Base-by-base conservation (phyloP, 2,329 filamentous ascomycete species). In the Herpotrichia juniperi region DNA sequence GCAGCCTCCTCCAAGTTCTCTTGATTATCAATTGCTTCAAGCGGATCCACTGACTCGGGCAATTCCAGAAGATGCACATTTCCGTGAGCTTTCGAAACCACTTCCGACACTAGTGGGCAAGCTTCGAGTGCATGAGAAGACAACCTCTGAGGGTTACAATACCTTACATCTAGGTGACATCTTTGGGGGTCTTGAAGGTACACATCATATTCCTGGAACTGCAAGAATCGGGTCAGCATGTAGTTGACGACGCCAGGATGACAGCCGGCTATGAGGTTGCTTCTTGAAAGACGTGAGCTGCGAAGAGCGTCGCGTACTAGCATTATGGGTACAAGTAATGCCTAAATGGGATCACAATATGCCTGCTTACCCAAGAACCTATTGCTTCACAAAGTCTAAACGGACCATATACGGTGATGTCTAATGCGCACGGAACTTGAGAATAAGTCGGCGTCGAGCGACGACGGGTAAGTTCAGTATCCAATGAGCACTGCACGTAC, bases 361-460 rank as follows among this genome's bases (percentile, higher is more conserved):
- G n/a, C n/a, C n/a, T n/a, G n/a, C n/a, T n/a, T n/a, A n/a, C n/a
- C n/a, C 54, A 71, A 3, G 60, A 42, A 1, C 68, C 69, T 8
- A 71, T 49, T n/a, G 51, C 39, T 5, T 64, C 58, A 34, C 59
- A 61, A 3, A 62, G 43, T 1, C 56, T 53, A 17, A 59, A 34
- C 7, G 58, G 56, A 17, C 64, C 64, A 50, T 61, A 58, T 4
- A 62, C 32, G 7, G 53, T 55, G 10, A 55, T 54, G 2, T 49
- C 37, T 12, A 59, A 34, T 11, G 31, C 42, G 35, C 51, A 53
- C 28, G 44, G 31, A 16, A 42, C 8, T 26, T 50, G 54, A 4
- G 22, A 22, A 17, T 25, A 42, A 7, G 45, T n/a, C 10, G 14
- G 9, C n/a, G 30, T 21, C 19, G 3, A 14, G 12, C 12, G 8